Percentiles rank a stretch among this genome's conserved stretches.
These are phyloP conservation scores for Sindora glabra DNA, from an alignment of 306 rosid species.

Conservation along the genomic window DNA sequence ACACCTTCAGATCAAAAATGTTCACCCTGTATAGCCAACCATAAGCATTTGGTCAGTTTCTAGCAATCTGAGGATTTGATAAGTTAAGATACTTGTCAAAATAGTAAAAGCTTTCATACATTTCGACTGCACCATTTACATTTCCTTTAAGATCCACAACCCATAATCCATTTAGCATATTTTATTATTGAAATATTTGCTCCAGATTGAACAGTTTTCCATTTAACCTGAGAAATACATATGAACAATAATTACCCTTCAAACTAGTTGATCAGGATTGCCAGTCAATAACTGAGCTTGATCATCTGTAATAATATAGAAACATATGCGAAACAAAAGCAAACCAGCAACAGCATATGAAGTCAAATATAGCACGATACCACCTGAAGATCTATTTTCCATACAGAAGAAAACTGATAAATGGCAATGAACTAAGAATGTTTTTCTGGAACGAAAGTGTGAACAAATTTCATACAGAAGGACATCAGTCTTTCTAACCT, in stretches of 20 bases:
- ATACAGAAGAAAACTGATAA: neutral
- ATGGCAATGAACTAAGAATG: neutral
- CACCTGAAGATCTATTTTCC: constrained; percentile 42
- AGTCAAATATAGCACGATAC: constrained; percentile 9
- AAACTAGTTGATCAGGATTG: constrained; percentile 32
- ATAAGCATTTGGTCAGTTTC: constrained; percentile 84
- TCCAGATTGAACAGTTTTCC: constrained; percentile 3
- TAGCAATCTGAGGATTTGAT: constrained; percentile 76
- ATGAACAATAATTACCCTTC: constrained; percentile 58
- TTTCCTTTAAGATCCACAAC: constrained; percentile 67
- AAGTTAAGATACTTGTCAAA: constrained; percentile 94
- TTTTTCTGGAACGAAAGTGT: neutral
- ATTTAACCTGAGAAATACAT: constrained; percentile 3
- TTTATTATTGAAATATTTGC: neutral
- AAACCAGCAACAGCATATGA: constrained; percentile 1
- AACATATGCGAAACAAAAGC: constrained; percentile 1
- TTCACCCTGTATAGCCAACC: constrained; percentile 99
- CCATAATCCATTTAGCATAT: constrained; percentile 56
- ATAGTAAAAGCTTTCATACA: constrained; percentile 88
- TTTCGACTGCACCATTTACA: constrained; percentile 97
- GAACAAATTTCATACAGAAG: constrained; percentile 17
- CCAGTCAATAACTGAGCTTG: constrained; percentile 24
- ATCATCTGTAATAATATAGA: constrained; percentile 34
- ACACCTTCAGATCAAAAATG: constrained; percentile 80
- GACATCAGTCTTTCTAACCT: constrained; percentile 49